Evolutionary conservation across 768 basidiomycete species (phyloP).

Genomic region (Russula abietina): DNA sequence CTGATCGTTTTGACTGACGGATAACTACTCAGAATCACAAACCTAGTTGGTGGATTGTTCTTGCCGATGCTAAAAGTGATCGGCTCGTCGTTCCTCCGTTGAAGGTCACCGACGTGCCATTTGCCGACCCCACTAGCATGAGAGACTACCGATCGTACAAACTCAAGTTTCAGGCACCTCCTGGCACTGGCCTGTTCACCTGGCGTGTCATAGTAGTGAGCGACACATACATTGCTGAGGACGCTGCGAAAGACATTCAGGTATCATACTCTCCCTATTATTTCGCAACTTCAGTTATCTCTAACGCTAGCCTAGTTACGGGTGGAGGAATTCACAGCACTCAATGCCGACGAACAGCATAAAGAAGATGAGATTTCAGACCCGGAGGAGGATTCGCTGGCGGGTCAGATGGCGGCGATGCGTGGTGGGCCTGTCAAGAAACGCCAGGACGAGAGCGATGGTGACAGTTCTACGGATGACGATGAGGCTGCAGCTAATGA

Average conservation of each 20-base stretch:
- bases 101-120: constrained; percentile 75
- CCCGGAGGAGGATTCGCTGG: constrained; percentile 92
- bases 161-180: constrained; percentile 93
- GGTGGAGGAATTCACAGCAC: constrained; percentile 65
- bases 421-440: constrained; percentile 83
- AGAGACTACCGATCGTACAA: constrained; percentile 78
- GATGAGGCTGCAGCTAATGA: constrained; percentile 46
- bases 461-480: constrained; percentile 47
- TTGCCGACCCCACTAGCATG: constrained; percentile 41
- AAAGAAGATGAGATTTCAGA: constrained; percentile 94
- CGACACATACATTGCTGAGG: constrained; percentile 86
- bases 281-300: background rate
- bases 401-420: constrained; percentile 98
- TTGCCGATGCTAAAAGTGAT: constrained; percentile 82
- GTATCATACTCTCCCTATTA: constrained; percentile 40
- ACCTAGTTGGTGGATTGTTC: constrained; percentile 87
- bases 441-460: constrained; percentile 42
- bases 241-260: constrained; percentile 60
- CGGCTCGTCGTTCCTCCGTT: constrained; percentile 83
- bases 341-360: constrained; percentile 51
- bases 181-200: constrained; percentile 72
- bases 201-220: constrained; percentile 85
- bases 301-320: constrained; percentile 50
- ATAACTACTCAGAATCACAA: constrained; percentile 59
- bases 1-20: constrained; percentile 1